Conservation (phyloP, 257 asterid genomes). For the Perilla frutescens region DNA sequence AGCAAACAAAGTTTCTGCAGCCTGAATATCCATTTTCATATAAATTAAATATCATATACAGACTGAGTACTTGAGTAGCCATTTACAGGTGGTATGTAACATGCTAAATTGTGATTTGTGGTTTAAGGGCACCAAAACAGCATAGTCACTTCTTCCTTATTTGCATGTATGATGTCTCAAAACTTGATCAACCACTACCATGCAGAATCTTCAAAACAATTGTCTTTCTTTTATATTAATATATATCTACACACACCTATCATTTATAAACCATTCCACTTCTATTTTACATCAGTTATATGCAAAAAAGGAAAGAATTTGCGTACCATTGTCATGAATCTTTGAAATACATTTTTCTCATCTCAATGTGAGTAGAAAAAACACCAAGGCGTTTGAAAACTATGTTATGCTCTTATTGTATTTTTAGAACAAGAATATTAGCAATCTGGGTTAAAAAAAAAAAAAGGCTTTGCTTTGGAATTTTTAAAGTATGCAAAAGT, state of each 20-base stretch:
- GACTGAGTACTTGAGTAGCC: not conserved
- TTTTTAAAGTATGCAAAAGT: constrained; percentile 15
- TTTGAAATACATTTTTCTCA: constrained; percentile 13
- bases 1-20: constrained; percentile 10
- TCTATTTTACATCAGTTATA: not conserved
- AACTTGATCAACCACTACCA: constrained; percentile 15
- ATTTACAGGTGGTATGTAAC: not conserved
- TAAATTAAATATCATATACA: not conserved
- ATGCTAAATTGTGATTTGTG: constrained; percentile 6
- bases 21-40: constrained; percentile 21
- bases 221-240: not conserved
- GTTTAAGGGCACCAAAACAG: constrained; percentile 24
- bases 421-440: not conserved
- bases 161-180: constrained; percentile 11
- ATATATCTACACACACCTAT: constrained; percentile 9
- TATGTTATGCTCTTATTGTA: constrained; percentile 24
- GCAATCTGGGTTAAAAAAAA: constrained; percentile 22
- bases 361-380: constrained; percentile 16
- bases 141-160: constrained; percentile 19
- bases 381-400: constrained; percentile 28
- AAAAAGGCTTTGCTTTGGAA: constrained; percentile 6
- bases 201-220: constrained; percentile 4
- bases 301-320: not conserved
- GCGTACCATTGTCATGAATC: constrained; percentile 17
- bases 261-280: constrained; percentile 16